A percentile compares a stretch with the other conserved stretches of the same genome.
These are phyloP conservation scores for Erythrophleum fordii DNA, from an alignment of 306 rosid species.

Conservation along the genomic window DNA sequence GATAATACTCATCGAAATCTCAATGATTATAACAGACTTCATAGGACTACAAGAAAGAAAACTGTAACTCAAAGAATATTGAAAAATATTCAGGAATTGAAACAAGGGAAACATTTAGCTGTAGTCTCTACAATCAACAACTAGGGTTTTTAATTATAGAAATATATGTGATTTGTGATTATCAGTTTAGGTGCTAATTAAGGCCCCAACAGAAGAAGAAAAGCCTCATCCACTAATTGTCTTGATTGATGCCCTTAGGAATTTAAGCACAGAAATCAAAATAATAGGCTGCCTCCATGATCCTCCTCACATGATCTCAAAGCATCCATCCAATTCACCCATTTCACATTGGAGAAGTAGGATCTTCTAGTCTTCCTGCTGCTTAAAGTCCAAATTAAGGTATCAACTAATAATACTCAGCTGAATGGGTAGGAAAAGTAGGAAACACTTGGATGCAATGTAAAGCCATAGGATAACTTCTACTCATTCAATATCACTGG, in stretches of 20 bases:
- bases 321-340: background rate
- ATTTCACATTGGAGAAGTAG: background rate
- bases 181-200: background rate
- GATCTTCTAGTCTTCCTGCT: constrained; percentile 11
- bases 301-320: background rate
- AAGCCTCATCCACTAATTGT: background rate
- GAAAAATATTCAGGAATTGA: background rate
- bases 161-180: background rate
- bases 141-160: background rate
- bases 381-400: constrained; percentile 2
- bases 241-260: background rate
- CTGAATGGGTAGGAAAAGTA: background rate
- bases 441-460: background rate
- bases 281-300: background rate
- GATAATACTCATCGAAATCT: background rate
- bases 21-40: background rate
- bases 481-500: constrained; percentile 2
- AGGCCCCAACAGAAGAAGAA: no score
- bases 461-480: constrained; percentile 3
- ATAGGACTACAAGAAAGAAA: background rate
- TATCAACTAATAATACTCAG: constrained; percentile 11
- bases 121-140: background rate
- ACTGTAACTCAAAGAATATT: background rate
- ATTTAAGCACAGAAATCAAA: background rate
- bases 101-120: background rate